phyloP scores from a whole-genome alignment of 768 basidiomycete species.

The Podaxis sp. region DNA sequence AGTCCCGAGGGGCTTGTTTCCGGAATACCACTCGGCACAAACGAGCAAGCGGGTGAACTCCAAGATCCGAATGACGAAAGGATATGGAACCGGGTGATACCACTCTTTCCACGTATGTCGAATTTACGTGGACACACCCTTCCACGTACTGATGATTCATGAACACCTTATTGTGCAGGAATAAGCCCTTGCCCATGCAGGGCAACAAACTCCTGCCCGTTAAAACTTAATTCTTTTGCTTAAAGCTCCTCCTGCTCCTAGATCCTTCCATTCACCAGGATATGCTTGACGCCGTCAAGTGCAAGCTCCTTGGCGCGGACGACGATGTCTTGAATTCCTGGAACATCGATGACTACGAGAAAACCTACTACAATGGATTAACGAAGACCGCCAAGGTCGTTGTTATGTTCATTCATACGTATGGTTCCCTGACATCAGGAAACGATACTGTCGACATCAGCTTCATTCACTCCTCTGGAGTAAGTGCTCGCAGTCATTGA shows the following conservation, averaged over 20 bases:
- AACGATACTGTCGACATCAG: not conserved
- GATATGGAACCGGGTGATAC: not conserved
- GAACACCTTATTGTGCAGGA: not conserved
- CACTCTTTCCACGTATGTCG: not conserved
- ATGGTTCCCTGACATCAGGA: not conserved
- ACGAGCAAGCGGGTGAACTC: not conserved
- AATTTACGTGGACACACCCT: not conserved
- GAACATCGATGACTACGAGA: not conserved
- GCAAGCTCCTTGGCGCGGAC: conserved; percentile 56
- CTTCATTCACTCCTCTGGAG: not conserved
- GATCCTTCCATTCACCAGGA: not conserved
- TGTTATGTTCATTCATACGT: not conserved
- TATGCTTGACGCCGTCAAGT: conserved; percentile 51
- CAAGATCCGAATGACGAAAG: not conserved
- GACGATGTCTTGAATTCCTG: conserved; percentile 75
- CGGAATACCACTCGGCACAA: not conserved
- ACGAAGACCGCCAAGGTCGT: not conserved
- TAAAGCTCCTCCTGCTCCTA: not conserved
- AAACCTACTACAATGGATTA: not conserved
- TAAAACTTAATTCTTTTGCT: not conserved
- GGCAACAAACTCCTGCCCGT: not conserved
- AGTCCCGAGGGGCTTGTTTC: not conserved
- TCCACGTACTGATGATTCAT: not conserved
- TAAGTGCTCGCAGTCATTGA: conserved; percentile 49
- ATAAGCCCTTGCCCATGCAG: not conserved